Evolutionary conservation across 495 filamentous ascomycete genomes (phyloP).

Genomic region (Neurospora discreta): DNA sequence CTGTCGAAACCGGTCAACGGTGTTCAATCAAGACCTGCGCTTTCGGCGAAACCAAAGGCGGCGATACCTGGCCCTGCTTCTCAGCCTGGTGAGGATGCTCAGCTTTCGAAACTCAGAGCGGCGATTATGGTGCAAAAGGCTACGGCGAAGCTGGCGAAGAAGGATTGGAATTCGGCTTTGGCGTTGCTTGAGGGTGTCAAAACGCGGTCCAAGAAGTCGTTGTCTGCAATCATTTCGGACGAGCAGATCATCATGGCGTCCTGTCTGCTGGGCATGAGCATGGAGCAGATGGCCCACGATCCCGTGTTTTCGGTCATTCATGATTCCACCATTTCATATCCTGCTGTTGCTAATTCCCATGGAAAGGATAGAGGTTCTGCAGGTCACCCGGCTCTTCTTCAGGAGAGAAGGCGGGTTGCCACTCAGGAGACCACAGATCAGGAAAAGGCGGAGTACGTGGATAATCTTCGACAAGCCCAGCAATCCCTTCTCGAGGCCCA

Average conservation of each 20-base stretch:
- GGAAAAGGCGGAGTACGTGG: conserved; percentile 37
- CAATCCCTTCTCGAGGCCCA: conserved; percentile 47
- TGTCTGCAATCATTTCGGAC: conserved; percentile 28
- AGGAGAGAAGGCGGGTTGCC: neutral
- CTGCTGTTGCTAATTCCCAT: conserved; percentile 40
- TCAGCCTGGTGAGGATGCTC: conserved; percentile 33
- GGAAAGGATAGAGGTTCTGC: conserved; percentile 14
- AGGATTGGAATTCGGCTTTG: conserved; percentile 43
- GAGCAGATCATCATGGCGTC: conserved; percentile 48
- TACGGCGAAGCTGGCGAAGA: conserved; percentile 40
- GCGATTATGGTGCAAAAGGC: conserved; percentile 57
- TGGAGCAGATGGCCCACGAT: conserved; percentile 62
- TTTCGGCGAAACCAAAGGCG: conserved; percentile 13
- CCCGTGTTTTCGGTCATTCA: conserved; percentile 80
- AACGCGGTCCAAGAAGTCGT: conserved; percentile 20
- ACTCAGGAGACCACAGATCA: conserved; percentile 18
- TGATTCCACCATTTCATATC: conserved; percentile 82
- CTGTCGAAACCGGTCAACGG: conserved; percentile 13
- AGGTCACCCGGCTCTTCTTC: neutral
- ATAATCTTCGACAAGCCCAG: conserved; percentile 49
- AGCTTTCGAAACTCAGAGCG: conserved; percentile 46
- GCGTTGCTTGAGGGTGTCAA: conserved; percentile 38
- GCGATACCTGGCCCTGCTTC: conserved; percentile 8
- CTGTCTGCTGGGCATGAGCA: conserved; percentile 45
- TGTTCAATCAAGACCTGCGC: neutral